Percentiles rank a stretch among this genome's conserved stretches.
phyloP scores from a whole-genome alignment of 148 eudicot species.

The Bassia scoparia region DNA sequence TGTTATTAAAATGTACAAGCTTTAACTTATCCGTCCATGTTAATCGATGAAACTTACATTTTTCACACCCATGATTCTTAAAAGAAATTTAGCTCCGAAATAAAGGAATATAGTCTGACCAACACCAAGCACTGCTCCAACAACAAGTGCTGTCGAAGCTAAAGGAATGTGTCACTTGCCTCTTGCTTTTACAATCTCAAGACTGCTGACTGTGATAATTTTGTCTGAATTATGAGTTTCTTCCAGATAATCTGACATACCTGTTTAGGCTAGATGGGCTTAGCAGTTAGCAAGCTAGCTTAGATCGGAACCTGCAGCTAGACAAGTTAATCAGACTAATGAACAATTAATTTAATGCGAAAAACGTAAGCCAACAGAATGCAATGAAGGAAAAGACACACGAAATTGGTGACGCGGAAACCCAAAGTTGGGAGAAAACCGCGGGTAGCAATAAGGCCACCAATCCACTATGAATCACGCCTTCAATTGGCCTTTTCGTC shows the following conservation, averaged over 20 bases:
- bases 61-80: slow-evolving; percentile 75
- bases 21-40: not conserved
- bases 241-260: slow-evolving; percentile 25
- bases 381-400: no score
- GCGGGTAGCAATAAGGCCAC: no score
- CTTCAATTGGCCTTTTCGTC: no score
- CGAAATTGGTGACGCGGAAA: no score
- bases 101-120: slow-evolving; percentile 62
- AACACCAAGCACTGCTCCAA: slow-evolving; percentile 72
- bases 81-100: slow-evolving; percentile 55
- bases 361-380: no score
- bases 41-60: slow-evolving; percentile 41
- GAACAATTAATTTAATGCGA: no score
- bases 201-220: slow-evolving; percentile 2
- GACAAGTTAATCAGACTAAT: no score
- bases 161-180: slow-evolving; percentile 71
- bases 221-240: slow-evolving; percentile 24
- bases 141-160: slow-evolving; percentile 79
- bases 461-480: no score
- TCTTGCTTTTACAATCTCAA: slow-evolving; percentile 9
- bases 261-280: no score
- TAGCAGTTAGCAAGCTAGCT: no score
- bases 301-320: no score
- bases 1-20: not conserved
- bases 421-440: no score